These are phyloP conservation scores for Dothidotthia symphoricarpi DNA, from an alignment of 2,329 filamentous ascomycete genomes.

Conservation along the genomic window DNA sequence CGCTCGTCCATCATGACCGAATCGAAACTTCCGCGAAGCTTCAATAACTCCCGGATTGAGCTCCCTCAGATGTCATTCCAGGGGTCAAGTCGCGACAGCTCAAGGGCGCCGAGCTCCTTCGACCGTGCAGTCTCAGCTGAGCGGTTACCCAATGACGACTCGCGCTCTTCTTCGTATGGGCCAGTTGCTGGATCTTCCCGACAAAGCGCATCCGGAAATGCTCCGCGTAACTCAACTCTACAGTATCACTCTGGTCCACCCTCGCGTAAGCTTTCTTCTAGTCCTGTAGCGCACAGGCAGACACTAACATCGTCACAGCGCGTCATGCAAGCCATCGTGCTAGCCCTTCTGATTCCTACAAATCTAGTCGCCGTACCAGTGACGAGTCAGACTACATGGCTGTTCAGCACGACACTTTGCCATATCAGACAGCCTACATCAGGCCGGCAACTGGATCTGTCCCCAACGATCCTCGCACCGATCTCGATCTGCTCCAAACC, in stretches of 20 bases:
- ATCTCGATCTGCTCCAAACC: conserved; percentile 45
- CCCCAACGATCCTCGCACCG: conserved; percentile 34
- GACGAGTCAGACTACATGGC: conserved; percentile 40
- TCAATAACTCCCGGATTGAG: conserved; percentile 36
- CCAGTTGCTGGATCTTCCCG: conserved; percentile 36
- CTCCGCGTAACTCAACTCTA: conserved; percentile 35
- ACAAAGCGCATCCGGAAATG: conserved; percentile 37
- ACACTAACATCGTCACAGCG: conserved; percentile 18
- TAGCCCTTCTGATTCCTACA: conserved; percentile 21
- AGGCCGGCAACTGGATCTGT: conserved; percentile 20
- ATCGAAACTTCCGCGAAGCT: conserved; percentile 27
- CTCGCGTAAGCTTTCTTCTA: conserved; percentile 23
- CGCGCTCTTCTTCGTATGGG: conserved; percentile 31
- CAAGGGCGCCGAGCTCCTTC: conserved; percentile 38
- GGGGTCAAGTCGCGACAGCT: conserved; percentile 38
- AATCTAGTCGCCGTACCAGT: conserved; percentile 35
- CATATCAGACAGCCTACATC: conserved; percentile 39
- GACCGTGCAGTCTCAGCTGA: conserved; percentile 43
- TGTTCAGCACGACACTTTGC: conserved; percentile 25
- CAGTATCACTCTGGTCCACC: conserved; percentile 26
- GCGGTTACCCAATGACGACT: conserved; percentile 29
- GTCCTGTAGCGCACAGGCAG: not conserved
- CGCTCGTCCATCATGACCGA: conserved; percentile 35
- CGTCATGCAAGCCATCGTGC: conserved; percentile 19
- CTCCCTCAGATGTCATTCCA: conserved; percentile 29